Percentiles rank a stretch among this genome's conserved stretches.
Evolutionary conservation across 2,329 filamentous ascomycete genomes (phyloP).

Genomic region (Paecilomyces dactylethromorphus): DNA sequence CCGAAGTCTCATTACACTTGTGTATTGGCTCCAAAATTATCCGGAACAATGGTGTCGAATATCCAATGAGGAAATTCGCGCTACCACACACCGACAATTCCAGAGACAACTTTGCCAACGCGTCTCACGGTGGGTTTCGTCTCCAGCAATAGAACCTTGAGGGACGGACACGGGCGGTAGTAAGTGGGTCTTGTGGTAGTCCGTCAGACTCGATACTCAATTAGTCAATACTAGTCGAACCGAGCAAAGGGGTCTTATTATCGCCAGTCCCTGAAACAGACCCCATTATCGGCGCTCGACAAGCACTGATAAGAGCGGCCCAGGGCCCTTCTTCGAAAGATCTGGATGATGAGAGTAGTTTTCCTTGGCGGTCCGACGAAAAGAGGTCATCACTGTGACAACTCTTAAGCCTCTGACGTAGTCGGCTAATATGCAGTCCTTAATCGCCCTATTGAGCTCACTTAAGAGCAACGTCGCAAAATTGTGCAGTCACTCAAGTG

Average conservation of each 20-base stretch:
- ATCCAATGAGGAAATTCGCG: too few relatives aligned
- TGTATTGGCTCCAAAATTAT: too few relatives aligned
- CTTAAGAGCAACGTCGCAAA: too few relatives aligned
- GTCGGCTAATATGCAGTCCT: too few relatives aligned
- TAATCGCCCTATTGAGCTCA: too few relatives aligned
- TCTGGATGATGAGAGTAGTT: not conserved
- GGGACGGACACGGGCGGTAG: not conserved
- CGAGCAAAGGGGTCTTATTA: not conserved
- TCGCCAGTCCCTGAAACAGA: not conserved
- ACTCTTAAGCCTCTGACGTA: not conserved
- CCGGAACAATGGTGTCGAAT: too few relatives aligned
- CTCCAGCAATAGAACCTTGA: not conserved
- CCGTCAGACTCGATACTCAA: not conserved
- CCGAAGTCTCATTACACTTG: too few relatives aligned
- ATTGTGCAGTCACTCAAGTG: too few relatives aligned
- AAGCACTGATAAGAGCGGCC: not conserved
- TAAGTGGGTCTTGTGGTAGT: not conserved
- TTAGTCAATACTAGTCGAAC: not conserved
- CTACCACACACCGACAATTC: too few relatives aligned
- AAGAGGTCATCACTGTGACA: not conserved
- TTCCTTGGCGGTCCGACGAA: not conserved
- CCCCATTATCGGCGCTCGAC: not conserved
- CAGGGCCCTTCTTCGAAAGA: not conserved
- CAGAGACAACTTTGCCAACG: too few relatives aligned
- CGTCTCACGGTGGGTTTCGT: too few relatives aligned